These are phyloP conservation scores for Calonectria ilicicola DNA, from an alignment of 2,329 filamentous ascomycete genomes.

Conservation along the genomic window DNA sequence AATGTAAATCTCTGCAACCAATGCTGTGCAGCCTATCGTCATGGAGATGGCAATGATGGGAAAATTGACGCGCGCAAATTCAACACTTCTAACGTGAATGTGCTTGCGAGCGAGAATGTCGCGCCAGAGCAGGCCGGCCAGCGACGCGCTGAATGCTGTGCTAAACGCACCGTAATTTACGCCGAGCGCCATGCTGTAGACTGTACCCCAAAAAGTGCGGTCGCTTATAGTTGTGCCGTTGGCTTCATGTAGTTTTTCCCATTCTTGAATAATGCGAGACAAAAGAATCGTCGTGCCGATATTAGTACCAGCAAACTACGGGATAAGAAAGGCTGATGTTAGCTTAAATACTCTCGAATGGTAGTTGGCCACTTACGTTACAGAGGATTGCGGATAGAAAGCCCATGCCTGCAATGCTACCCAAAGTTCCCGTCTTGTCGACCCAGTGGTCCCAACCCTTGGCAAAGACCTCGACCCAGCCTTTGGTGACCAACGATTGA, in stretches of 20 bases:
- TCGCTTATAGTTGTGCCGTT: conserved; percentile 66
- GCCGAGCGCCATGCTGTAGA: conserved; percentile 80
- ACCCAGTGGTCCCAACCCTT: conserved; percentile 82
- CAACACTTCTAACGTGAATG: conserved; percentile 71
- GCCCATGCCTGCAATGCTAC: conserved; percentile 78
- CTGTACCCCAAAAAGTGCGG: conserved; percentile 78
- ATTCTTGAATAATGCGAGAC: conserved; percentile 76
- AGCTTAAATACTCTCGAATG: neutral
- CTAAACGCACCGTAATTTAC: conserved; percentile 83
- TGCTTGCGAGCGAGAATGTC: conserved; percentile 77
- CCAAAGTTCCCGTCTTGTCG: conserved; percentile 74
- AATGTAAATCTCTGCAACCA: conserved; percentile 75
- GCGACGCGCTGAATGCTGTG: conserved; percentile 76
- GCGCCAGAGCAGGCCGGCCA: conserved; percentile 79
- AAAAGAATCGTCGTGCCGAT: conserved; percentile 82
- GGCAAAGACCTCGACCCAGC: conserved; percentile 80
- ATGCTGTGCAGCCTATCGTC: conserved; percentile 70
- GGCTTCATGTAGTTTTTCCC: conserved; percentile 68
- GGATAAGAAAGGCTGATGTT: neutral
- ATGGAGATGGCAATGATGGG: conserved; percentile 79
- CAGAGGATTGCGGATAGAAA: conserved; percentile 78
- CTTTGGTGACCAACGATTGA: conserved; percentile 78
- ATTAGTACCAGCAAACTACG: conserved; percentile 80
- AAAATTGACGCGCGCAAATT: conserved; percentile 77
- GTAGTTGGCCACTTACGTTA: conserved; percentile 67